Percentiles rank a stretch among this genome's conserved stretches.
Evolutionary conservation across 108 stramenopile species (phyloP).

Genomic region (Nitzschia sp.): DNA sequence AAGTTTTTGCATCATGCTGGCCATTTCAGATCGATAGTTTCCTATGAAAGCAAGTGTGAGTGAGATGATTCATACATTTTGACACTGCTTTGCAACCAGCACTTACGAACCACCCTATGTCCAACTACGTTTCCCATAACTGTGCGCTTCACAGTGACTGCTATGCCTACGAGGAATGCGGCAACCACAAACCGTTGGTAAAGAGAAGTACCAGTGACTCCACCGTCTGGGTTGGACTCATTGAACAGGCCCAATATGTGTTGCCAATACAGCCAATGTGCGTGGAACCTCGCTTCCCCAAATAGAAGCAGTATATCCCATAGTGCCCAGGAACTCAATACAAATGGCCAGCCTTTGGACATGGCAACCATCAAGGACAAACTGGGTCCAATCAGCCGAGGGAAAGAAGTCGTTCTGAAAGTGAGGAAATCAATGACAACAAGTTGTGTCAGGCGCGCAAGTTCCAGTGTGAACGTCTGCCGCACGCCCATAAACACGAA

Average conservation of each 20-base stretch:
- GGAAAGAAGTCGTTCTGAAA: slow-evolving; percentile 25
- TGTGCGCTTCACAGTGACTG: slow-evolving; percentile 18
- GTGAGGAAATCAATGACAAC: slow-evolving; percentile 43
- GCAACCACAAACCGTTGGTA: slow-evolving; percentile 20
- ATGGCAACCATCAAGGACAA: slow-evolving; percentile 39
- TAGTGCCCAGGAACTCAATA: slow-evolving; percentile 41
- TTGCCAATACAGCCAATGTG: slow-evolving; percentile 52
- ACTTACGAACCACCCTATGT: slow-evolving; percentile 30
- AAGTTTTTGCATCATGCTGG: slow-evolving; percentile 20
- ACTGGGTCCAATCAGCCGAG: slow-evolving; percentile 23
- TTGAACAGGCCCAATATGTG: slow-evolving; percentile 34
- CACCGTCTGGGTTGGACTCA: slow-evolving; percentile 40
- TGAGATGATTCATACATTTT: too few species aligned
- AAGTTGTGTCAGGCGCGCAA: slow-evolving; percentile 26
- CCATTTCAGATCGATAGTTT: slow-evolving; percentile 22
- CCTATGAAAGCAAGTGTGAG: neutral
- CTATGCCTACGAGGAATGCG: slow-evolving; percentile 13
- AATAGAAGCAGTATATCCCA: slow-evolving; percentile 35
- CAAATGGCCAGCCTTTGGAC: slow-evolving; percentile 54
- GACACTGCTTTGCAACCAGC: too few species aligned
- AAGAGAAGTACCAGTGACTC: slow-evolving; percentile 7
- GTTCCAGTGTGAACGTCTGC: slow-evolving; percentile 30
- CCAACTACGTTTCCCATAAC: slow-evolving; percentile 35
- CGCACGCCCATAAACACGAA: slow-evolving; percentile 35
- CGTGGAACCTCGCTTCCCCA: slow-evolving; percentile 24